phyloP scores from a whole-genome alignment of 1,139 yeast genomes.

The Debaryomyces sp. region DNA sequence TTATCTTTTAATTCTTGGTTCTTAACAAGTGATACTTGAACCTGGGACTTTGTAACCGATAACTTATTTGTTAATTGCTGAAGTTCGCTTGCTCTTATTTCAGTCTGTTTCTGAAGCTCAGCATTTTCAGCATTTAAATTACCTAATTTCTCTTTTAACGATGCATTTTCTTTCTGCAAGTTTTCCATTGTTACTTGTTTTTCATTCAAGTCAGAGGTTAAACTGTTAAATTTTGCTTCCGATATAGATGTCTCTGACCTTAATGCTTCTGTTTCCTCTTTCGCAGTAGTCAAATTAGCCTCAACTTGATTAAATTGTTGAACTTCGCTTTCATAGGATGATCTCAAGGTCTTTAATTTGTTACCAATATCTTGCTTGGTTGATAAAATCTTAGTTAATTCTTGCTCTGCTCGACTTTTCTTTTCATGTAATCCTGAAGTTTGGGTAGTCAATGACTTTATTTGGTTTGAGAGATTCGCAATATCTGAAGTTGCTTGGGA shows the following conservation, averaged over 20 bases:
- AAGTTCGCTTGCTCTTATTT: slow-evolving; percentile 52
- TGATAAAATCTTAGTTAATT: slow-evolving; percentile 63
- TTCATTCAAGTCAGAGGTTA: slow-evolving; percentile 66
- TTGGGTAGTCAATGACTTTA: slow-evolving; percentile 75
- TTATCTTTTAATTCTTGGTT: slow-evolving; percentile 44
- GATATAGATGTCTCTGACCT: slow-evolving; percentile 76
- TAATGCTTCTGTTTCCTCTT: slow-evolving; percentile 70
- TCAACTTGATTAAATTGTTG: slow-evolving; percentile 75
- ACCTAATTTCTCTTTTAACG: slow-evolving; percentile 69
- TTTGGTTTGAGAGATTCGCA: slow-evolving; percentile 86
- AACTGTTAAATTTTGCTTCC: slow-evolving; percentile 79
- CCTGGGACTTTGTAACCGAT: slow-evolving; percentile 70
- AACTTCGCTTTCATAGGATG: slow-evolving; percentile 78
- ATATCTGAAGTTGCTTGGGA: slow-evolving; percentile 82
- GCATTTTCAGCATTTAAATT: slow-evolving; percentile 66
- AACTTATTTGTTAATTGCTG: slow-evolving; percentile 64
- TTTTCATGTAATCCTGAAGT: slow-evolving; percentile 71
- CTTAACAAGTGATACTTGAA: slow-evolving; percentile 61
- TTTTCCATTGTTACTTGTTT: slow-evolving; percentile 62
- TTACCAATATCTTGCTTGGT: slow-evolving; percentile 72
- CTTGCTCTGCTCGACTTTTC: slow-evolving; percentile 75
- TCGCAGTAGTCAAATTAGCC: slow-evolving; percentile 56
- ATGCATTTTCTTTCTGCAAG: slow-evolving; percentile 65
- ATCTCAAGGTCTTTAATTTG: slow-evolving; percentile 65
- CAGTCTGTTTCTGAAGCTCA: slow-evolving; percentile 59